Evolutionary conservation across 2,329 filamentous ascomycete species (phyloP), one percentile per base, ranked within the genome.

Genomic region (Lachnellula occidentalis): DNA sequence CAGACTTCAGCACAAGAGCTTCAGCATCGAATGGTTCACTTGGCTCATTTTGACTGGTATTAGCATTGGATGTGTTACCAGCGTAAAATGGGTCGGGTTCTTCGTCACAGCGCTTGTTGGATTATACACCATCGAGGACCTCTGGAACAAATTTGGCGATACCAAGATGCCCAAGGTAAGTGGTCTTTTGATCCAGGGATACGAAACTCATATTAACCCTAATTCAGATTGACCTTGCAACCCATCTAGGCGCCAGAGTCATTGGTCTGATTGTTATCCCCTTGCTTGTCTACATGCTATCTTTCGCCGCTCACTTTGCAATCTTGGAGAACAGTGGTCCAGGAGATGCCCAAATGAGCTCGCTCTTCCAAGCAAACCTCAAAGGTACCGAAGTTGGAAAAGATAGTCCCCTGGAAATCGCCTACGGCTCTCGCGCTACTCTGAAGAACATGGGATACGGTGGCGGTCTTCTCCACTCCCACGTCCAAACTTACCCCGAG

Each of bases 391-490:
- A 95, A 61, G 92, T 99, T 58, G 92, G 92, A 68, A 91, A 90
- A 71, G 88, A 96, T 71, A 96, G 92, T 68, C 94, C 95, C 21
- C 80, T 99, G 15, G 94, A 99, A 69, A 79, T 99, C 61, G 92
- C 91, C 5, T 78, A 88, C 60, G 94, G 95, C 24, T 99, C 94
- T 36, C 85, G 88, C 56, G 88, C 87, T 8, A 99, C 94, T 0
- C 77, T 99, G 62, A 99, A 99, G 80, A 99, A 99, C 72, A 99
- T 97, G 94, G 94, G 94, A 34, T 99, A 99, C 66, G 94, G 94
- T 57, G 94, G 94, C 69, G 94, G 94, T 70, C 83, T 99, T 36
- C 85, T 97, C 45, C 92, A 97, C 74, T 96, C 92, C 42, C 94
- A 97, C 77, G 83, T 96, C 58, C 92, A 97, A 74, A 96, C 91